These are phyloP conservation scores for Pseudovirgaria hyperparasitica DNA, from an alignment of 2,329 filamentous ascomycete genomes.

Conservation along the genomic window DNA sequence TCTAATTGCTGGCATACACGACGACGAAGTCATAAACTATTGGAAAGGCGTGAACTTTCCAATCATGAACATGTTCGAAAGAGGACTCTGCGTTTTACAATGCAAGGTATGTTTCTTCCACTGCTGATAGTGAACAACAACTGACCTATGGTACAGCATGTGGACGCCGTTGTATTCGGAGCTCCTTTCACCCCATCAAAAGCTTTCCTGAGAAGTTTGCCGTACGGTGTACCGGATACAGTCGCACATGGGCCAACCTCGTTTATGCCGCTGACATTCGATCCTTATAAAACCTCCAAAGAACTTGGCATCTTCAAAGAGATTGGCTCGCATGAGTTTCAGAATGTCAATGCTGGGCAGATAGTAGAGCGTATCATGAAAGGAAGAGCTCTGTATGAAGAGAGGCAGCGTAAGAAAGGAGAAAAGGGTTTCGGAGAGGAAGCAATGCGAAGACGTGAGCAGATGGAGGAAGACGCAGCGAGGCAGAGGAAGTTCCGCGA, in stretches of 20 bases:
- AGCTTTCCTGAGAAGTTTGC: slow-evolving; percentile 60
- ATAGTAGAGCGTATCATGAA: slow-evolving; percentile 87
- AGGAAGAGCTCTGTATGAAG: slow-evolving; percentile 79
- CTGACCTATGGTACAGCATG: slow-evolving; percentile 46
- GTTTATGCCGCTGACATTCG: slow-evolving; percentile 57
- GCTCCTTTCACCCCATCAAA: slow-evolving; percentile 79
- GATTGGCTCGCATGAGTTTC: slow-evolving; percentile 64
- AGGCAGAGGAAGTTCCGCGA: slow-evolving; percentile 18
- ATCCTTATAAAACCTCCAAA: slow-evolving; percentile 63
- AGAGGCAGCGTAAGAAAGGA: slow-evolving; percentile 78
- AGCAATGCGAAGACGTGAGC: slow-evolving; percentile 24
- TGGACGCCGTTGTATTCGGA: slow-evolving; percentile 78
- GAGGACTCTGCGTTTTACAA: slow-evolving; percentile 87
- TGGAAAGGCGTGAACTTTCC: slow-evolving; percentile 98
- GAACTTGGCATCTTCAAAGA: slow-evolving; percentile 73
- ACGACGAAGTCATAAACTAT: slow-evolving; percentile 87
- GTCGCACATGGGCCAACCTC: slow-evolving; percentile 96
- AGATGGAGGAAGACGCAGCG: slow-evolving; percentile 21
- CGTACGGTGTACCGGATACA: slow-evolving; percentile 55
- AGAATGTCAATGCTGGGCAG: slow-evolving; percentile 79
- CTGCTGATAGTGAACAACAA: slow-evolving; percentile 3
- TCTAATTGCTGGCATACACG: slow-evolving; percentile 86
- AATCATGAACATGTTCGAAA: slow-evolving; percentile 98
- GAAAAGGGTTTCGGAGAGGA: slow-evolving; percentile 70
- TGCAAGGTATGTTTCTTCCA: slow-evolving; percentile 54